These are phyloP conservation scores for Aureobasidium sp. DNA, from an alignment of 2,329 filamentous ascomycete genomes.

Conservation along the genomic window DNA sequence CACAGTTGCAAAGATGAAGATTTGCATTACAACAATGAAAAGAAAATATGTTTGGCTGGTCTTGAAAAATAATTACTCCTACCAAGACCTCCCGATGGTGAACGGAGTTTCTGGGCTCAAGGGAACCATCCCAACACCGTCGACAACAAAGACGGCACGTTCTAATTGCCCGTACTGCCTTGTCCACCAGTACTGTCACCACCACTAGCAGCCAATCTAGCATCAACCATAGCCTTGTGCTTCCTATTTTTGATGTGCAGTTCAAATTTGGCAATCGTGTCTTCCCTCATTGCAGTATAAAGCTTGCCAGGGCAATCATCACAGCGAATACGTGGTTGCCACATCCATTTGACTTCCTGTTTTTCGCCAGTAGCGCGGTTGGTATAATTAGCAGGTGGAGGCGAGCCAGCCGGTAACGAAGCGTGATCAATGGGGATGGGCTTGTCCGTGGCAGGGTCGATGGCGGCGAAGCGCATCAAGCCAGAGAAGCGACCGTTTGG, in stretches of 20 bases:
- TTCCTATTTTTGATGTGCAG: slow-evolving; percentile 80
- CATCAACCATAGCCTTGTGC: slow-evolving; percentile 42
- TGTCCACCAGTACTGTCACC: not conserved
- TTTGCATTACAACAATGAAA: too few relatives aligned
- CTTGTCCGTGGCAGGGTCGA: slow-evolving; percentile 64
- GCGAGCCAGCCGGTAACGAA: slow-evolving; percentile 34
- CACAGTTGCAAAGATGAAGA: too few relatives aligned
- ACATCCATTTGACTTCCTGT: slow-evolving; percentile 66
- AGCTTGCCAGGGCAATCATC: slow-evolving; percentile 88
- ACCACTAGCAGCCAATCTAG: not conserved
- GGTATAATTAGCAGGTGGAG: slow-evolving; percentile 40
- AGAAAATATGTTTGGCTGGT: too few relatives aligned
- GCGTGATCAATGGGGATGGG: slow-evolving; percentile 50
- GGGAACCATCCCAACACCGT: too few relatives aligned
- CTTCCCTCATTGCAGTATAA: slow-evolving; percentile 83
- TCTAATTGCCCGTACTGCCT: not conserved
- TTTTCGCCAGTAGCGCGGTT: slow-evolving; percentile 39
- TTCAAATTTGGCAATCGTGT: slow-evolving; percentile 84
- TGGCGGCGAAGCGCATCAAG: slow-evolving; percentile 80
- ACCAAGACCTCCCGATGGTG: too few relatives aligned
- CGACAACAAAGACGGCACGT: too few relatives aligned
- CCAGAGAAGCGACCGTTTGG: slow-evolving; percentile 80
- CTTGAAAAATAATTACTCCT: too few relatives aligned
- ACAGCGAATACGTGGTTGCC: slow-evolving; percentile 82
- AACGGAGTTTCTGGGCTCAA: too few relatives aligned